Evolutionary conservation across 768 basidiomycete species (phyloP).

Genomic region (Lentinula edodes): DNA sequence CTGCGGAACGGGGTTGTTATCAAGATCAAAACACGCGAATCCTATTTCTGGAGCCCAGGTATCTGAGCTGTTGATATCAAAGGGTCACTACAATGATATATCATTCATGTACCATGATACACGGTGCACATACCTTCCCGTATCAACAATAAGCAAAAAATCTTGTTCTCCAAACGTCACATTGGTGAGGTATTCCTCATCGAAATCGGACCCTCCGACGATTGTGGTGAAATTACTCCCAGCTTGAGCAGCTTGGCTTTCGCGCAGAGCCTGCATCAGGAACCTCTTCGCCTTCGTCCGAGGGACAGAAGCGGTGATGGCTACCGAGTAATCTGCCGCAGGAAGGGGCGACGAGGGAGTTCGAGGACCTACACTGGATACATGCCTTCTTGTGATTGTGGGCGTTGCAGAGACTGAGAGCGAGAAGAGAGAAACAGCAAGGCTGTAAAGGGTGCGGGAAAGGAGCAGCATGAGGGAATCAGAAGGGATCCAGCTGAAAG

Average conservation of each 20-base stretch:
- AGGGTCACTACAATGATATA: not conserved
- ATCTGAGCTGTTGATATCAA: slow-evolving; percentile 12
- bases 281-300: slow-evolving; percentile 10
- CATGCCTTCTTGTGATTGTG: not conserved
- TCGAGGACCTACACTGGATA: not conserved
- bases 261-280: slow-evolving; percentile 11
- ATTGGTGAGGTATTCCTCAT: slow-evolving; percentile 16
- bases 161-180: slow-evolving; percentile 14
- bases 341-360: slow-evolving; percentile 6
- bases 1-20: slow-evolving; percentile 7
- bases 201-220: slow-evolving; percentile 12
- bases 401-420: not conserved
- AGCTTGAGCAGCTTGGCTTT: slow-evolving; percentile 3
- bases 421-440: not conserved
- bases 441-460: not conserved
- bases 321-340: slow-evolving; percentile 11
- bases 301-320: slow-evolving; percentile 9
- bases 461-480: not conserved
- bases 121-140: slow-evolving; percentile 10
- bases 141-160: slow-evolving; percentile 16
- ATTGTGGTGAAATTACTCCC: slow-evolving; percentile 7
- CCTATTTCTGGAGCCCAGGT: slow-evolving; percentile 15
- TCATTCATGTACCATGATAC: not conserved
- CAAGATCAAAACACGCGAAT: slow-evolving; percentile 16
- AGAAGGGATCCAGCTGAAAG: not conserved